phyloP scores from a whole-genome alignment of 2,329 filamentous ascomycete species.

The Aspergillus sp. region DNA sequence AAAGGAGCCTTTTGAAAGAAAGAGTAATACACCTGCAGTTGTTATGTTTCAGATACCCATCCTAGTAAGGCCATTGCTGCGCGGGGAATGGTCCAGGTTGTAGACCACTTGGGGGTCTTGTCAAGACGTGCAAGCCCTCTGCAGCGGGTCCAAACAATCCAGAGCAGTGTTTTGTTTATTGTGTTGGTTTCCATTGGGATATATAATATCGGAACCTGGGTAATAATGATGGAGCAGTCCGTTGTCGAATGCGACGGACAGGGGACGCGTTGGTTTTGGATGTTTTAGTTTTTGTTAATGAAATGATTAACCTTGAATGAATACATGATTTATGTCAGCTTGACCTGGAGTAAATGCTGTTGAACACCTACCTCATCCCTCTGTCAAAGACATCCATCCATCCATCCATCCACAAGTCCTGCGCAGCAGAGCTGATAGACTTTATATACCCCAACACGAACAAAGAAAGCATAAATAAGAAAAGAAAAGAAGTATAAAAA shows the following conservation, averaged over 20 bases:
- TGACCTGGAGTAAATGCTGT: neutral
- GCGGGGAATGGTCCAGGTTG: conserved; percentile 1
- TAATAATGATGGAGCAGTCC: conserved; percentile 17
- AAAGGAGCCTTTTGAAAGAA: neutral
- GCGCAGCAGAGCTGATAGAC: no score
- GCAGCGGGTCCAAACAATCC: neutral
- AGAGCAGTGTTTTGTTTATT: conserved; percentile 3
- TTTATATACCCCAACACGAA: neutral
- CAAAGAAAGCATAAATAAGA: neutral
- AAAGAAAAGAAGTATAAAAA: neutral
- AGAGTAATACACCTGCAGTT: conserved; percentile 16
- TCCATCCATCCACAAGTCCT: neutral
- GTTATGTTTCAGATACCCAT: conserved; percentile 40
- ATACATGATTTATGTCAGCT: neutral
- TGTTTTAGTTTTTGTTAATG: conserved; percentile 13
- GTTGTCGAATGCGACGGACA: conserved; percentile 9
- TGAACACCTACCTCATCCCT: neutral
- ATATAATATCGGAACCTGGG: neutral
- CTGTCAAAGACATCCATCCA: no score
- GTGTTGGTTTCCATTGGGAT: neutral
- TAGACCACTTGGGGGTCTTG: neutral
- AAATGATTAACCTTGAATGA: conserved; percentile 1
- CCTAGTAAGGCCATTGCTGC: conserved; percentile 26
- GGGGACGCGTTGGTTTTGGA: neutral
- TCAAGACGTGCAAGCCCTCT: neutral